Conservation (phyloP, 2,329 filamentous ascomycete genomes). For the Sarocladiaceae sp. region DNA sequence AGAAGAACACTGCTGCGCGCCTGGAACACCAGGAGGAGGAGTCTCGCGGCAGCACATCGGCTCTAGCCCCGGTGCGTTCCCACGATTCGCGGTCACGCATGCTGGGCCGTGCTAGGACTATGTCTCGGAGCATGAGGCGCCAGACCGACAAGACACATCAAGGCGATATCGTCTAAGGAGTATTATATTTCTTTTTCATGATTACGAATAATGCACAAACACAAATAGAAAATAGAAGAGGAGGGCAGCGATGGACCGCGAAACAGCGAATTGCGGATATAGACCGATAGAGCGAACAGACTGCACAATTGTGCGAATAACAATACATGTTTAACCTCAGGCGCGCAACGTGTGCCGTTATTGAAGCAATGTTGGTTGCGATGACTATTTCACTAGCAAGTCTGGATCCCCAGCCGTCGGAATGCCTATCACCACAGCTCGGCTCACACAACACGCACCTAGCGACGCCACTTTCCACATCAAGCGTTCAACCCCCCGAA, state of each 20-base stretch:
- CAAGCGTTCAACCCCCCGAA: no score
- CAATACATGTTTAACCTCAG: no score
- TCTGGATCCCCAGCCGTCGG: no score
- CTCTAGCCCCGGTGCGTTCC: conserved; percentile 18
- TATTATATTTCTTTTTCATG: not conserved
- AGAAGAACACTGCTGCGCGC: conserved; percentile 28
- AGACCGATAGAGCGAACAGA: not conserved
- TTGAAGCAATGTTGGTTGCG: no score
- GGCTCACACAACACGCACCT: no score
- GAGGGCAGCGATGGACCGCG: not conserved
- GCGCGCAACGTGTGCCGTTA: no score
- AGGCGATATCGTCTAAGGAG: conserved; percentile 2
- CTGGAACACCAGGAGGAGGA: conserved; percentile 19
- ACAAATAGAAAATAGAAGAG: conserved; percentile 3
- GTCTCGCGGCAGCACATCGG: conserved; percentile 23
- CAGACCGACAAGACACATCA: conserved; percentile 4
- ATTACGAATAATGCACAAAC: not conserved
- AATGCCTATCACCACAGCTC: no score
- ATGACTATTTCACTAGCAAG: no score
- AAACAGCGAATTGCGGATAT: not conserved
- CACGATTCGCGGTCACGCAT: conserved; percentile 23
- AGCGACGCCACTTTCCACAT: no score
- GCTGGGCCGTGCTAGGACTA: conserved; percentile 23
- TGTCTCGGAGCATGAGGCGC: conserved; percentile 9
- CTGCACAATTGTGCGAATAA: not conserved